A percentile compares a stretch with the other conserved stretches of the same genome.
These are phyloP conservation scores for Fusarium sp. DNA, from an alignment of 2,329 filamentous ascomycete species.

Conservation along the genomic window DNA sequence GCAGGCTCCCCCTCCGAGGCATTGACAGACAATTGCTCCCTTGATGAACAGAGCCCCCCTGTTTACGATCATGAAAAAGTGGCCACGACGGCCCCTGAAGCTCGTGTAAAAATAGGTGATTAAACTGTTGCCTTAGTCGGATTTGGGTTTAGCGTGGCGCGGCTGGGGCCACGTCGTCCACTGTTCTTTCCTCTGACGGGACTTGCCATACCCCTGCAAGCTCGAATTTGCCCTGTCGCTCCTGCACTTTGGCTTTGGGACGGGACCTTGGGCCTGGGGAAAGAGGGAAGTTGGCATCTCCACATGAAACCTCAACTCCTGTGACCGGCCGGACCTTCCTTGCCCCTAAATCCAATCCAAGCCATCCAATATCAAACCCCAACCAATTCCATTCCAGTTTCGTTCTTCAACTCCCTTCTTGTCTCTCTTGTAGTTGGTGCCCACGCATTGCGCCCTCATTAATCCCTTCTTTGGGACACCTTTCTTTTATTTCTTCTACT, in stretches of 20 bases:
- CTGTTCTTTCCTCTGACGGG: conserved; percentile 3
- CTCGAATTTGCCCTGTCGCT: not conserved
- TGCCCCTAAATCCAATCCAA: conserved; percentile 37
- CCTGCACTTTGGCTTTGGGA: not conserved
- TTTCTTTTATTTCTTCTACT: conserved; percentile 2
- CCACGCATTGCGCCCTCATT: not conserved
- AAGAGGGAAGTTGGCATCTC: conserved; percentile 1
- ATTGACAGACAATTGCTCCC: conserved; percentile 1
- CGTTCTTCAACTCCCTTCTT: conserved; percentile 23
- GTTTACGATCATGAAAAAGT: conserved; percentile 15
- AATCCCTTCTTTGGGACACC: not conserved
- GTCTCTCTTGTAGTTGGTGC: conserved; percentile 19
- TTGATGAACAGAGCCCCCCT: conserved; percentile 11
- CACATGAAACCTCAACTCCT: conserved; percentile 3
- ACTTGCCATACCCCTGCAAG: conserved; percentile 23
- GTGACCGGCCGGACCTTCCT: conserved; percentile 31
- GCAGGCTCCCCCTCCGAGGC: not conserved
- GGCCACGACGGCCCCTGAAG: conserved; percentile 22
- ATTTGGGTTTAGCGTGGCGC: conserved; percentile 17
- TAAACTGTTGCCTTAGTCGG: conserved; percentile 5
- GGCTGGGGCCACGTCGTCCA: conserved; percentile 37
- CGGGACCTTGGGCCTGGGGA: conserved; percentile 10
- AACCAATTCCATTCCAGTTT: conserved; percentile 33
- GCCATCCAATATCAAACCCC: conserved; percentile 30
- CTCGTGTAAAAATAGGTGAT: conserved; percentile 22